Conservation (phyloP, 148 eudicot genomes). For the Rhododendron molle region DNA sequence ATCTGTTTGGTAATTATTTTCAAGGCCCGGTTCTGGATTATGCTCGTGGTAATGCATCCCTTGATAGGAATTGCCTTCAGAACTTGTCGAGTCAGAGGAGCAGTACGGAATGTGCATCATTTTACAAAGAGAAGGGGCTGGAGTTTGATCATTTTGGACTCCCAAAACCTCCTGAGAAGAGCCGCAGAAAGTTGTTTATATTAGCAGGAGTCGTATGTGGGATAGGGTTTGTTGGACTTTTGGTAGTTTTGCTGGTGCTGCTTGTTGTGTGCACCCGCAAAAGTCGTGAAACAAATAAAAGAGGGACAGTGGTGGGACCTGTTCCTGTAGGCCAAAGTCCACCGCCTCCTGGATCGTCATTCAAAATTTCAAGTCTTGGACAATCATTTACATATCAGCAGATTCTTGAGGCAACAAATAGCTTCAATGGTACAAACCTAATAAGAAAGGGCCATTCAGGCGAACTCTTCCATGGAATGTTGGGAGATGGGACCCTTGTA, state of each 20-base stretch:
- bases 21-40: conserved; percentile 53
- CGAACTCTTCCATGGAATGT: conserved; percentile 59
- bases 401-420: conserved; percentile 58
- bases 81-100: conserved; percentile 49
- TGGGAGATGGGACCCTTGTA: conserved; percentile 66
- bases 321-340: conserved; percentile 42
- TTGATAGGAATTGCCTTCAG: conserved; percentile 62
- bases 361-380: conserved; percentile 57
- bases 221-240: conserved; percentile 31
- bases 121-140: conserved; percentile 54
- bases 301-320: conserved; percentile 60
- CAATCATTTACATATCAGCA: conserved; percentile 72
- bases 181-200: conserved; percentile 43
- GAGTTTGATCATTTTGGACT: conserved; percentile 69
- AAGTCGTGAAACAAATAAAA: conserved; percentile 35
- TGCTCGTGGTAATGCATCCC: conserved; percentile 29
- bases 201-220: conserved; percentile 73
- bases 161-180: conserved; percentile 35
- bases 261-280: conserved; percentile 47
- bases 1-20: conserved; percentile 68
- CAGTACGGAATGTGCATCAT: conserved; percentile 47
- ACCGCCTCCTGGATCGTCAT: conserved; percentile 38
- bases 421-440: conserved; percentile 59
- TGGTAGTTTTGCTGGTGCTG: conserved; percentile 36
- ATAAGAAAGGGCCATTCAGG: conserved; percentile 90